Conservation (phyloP, 192 early-diverging fungal species). For the Funneliformis geosporum region DNA sequence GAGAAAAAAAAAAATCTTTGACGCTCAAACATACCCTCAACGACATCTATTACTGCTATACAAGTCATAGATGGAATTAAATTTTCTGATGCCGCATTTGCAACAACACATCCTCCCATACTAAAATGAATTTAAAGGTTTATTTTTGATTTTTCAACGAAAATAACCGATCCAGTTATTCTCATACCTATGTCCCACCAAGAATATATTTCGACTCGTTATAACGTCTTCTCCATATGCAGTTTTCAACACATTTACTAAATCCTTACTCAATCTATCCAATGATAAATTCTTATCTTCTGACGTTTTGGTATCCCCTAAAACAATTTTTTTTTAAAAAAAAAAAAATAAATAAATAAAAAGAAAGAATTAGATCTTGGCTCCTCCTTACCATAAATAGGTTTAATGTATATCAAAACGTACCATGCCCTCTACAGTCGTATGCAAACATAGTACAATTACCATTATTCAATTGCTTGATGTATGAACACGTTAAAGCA, state of each 20-base stretch:
- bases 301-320: constrained; percentile 48
- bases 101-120: constrained; percentile 79
- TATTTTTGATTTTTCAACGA: not conserved
- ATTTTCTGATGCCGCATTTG: constrained; percentile 58
- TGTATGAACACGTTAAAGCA: constrained; percentile 58
- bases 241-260: constrained; percentile 48
- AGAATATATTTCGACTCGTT: constrained; percentile 54
- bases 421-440: constrained; percentile 78
- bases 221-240: constrained; percentile 46
- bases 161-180: not conserved
- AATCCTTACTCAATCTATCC: constrained; percentile 59
- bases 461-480: constrained; percentile 44
- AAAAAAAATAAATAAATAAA: not conserved
- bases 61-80: constrained; percentile 57
- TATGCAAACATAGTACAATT: constrained; percentile 56
- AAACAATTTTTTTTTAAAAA: constrained; percentile 6
- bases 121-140: constrained; percentile 41
- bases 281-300: constrained; percentile 60
- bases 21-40: constrained; percentile 58
- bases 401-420: constrained; percentile 18
- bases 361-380: too few relatives aligned
- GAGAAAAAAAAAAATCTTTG: not conserved
- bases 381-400: not conserved
- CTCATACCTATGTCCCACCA: constrained; percentile 77
- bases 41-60: constrained; percentile 74